phyloP scores from a whole-genome alignment of 805 yeast genomes.

The Pachysolen tannophilus region DNA sequence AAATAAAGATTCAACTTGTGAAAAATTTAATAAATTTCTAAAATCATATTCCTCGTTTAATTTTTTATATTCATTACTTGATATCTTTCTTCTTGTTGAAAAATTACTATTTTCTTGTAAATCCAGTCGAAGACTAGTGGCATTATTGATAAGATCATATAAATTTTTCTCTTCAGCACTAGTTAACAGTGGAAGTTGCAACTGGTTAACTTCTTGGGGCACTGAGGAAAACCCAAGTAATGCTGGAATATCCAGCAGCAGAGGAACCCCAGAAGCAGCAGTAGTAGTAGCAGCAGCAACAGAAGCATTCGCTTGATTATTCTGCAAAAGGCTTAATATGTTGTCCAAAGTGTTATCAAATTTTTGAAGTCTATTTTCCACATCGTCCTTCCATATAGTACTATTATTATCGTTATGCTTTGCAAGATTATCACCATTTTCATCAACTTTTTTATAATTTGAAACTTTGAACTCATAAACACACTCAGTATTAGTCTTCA shows the following conservation, averaged over 20 bases:
- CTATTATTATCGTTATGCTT: neutral
- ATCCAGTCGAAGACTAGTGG: neutral
- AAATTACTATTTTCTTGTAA: no score
- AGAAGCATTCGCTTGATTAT: slow-evolving; percentile 10
- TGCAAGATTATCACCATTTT: slow-evolving; percentile 10
- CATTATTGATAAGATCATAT: neutral
- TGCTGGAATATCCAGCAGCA: neutral
- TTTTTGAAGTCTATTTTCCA: slow-evolving; percentile 29
- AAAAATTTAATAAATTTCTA: neutral
- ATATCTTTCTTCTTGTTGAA: no score
- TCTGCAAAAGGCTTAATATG: slow-evolving; percentile 26
- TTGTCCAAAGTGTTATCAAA: slow-evolving; percentile 31
- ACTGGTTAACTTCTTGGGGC: neutral
- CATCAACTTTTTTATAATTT: slow-evolving; percentile 24
- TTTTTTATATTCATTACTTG: no score
- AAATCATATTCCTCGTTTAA: slow-evolving; percentile 1
- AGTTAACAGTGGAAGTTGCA: no score
- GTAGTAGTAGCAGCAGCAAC: no score
- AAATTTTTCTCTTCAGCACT: neutral
- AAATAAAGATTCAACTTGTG: slow-evolving; percentile 39
- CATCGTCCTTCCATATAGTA: slow-evolving; percentile 24
- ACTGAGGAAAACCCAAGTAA: neutral
- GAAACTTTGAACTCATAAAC: slow-evolving; percentile 50
- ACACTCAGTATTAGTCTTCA: slow-evolving; percentile 43
- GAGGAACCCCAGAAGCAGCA: no score